phyloP scores from a whole-genome alignment of 192 early-diverging fungal species.

The Umbelopsis sp. region DNA sequence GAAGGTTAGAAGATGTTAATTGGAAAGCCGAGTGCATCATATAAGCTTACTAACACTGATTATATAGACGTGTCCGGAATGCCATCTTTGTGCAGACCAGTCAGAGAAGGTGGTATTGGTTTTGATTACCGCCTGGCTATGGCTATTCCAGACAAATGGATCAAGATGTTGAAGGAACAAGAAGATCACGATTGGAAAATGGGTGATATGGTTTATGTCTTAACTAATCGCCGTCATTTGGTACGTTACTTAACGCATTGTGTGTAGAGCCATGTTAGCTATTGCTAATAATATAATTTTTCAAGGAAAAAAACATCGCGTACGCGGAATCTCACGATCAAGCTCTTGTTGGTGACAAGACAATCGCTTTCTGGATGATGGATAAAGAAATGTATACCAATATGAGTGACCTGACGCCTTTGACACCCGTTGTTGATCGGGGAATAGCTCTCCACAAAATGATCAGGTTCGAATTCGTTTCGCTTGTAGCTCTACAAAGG shows the following conservation, averaged over 20 bases:
- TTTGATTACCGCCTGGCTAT: constrained; percentile 97
- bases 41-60: neutral
- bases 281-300: neutral
- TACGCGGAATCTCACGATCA: constrained; percentile 98
- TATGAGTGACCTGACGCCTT: constrained; percentile 80
- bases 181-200: constrained; percentile 93
- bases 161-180: constrained; percentile 93
- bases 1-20: constrained; percentile 62
- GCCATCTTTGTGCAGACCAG: constrained; percentile 91
- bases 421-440: constrained; percentile 93
- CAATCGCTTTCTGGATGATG: constrained; percentile 99
- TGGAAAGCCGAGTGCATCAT: neutral
- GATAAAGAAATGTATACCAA: constrained; percentile 98
- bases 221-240: constrained; percentile 89
- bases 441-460: constrained; percentile 96
- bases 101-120: constrained; percentile 89
- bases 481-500: no score
- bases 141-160: constrained; percentile 99
- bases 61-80: constrained; percentile 93
- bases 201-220: constrained; percentile 79
- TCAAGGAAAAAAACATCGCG: constrained; percentile 88
- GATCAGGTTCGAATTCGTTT: constrained; percentile 67
- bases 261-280: neutral
- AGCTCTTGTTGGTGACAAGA: constrained; percentile 98
- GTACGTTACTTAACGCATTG: constrained; percentile 37